Percentiles rank a stretch among this genome's conserved stretches.
These are phyloP conservation scores for Tolypocladium ovalisporum DNA, from an alignment of 2,329 filamentous ascomycete genomes.

Conservation along the genomic window DNA sequence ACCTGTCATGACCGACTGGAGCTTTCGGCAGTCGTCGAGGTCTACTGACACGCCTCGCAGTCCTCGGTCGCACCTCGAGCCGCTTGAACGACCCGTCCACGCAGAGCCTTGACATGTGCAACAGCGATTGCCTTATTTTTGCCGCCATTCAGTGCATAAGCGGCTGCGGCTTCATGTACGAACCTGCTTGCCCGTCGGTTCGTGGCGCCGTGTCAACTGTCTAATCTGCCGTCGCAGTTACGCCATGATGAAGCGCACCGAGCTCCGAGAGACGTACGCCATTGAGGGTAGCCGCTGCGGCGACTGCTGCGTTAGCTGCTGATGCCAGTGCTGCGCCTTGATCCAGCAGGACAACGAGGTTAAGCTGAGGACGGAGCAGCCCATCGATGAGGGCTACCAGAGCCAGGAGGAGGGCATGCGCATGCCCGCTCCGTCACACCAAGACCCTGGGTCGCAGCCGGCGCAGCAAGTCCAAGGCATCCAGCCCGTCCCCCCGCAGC, in stretches of 20 bases:
- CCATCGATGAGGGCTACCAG: slow-evolving; percentile 24
- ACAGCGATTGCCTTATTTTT: slow-evolving; percentile 31
- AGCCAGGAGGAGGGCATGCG: slow-evolving; percentile 24
- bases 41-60: slow-evolving; percentile 11
- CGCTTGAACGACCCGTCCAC: too few species aligned
- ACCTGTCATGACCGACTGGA: slow-evolving; percentile 3
- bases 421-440: slow-evolving; percentile 14
- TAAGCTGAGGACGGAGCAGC: slow-evolving; percentile 13
- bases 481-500: not conserved
- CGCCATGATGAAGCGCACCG: slow-evolving; percentile 40
- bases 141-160: slow-evolving; percentile 25
- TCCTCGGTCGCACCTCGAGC: slow-evolving; percentile 32
- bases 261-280: slow-evolving; percentile 41
- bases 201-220: not conserved
- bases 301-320: slow-evolving; percentile 42
- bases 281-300: slow-evolving; percentile 36
- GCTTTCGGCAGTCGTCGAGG: not conserved
- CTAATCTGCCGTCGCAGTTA: slow-evolving; percentile 16
- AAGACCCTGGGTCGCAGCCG: not conserved
- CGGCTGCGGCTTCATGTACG: slow-evolving; percentile 32
- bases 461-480: not conserved
- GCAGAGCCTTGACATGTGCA: slow-evolving; percentile 24
- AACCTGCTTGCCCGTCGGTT: not conserved
- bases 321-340: slow-evolving; percentile 44
- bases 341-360: slow-evolving; percentile 51